Percentiles rank a stretch among this genome's conserved stretches.
Conservation (phyloP, 2,329 filamentous ascomycete species). For the Albifimbria verrucaria region DNA sequence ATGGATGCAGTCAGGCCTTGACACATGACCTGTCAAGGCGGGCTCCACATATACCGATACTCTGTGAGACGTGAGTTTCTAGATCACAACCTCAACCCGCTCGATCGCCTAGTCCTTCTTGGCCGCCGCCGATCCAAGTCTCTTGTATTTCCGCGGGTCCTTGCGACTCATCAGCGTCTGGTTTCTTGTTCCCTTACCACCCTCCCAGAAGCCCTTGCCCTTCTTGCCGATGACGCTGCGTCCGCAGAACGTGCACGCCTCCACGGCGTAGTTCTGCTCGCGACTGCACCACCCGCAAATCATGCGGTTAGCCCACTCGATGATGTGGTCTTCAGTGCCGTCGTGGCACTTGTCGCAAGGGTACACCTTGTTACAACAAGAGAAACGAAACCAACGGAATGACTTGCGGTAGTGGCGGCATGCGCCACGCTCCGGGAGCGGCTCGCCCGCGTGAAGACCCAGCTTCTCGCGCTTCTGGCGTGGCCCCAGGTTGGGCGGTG, state of each 20-base stretch:
- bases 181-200: constrained; percentile 77
- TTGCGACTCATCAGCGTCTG: constrained; percentile 69
- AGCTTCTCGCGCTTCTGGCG: constrained; percentile 50
- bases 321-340: constrained; percentile 63
- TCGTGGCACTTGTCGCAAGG: constrained; percentile 76
- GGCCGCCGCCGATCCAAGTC: constrained; percentile 44
- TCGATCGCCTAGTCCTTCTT: constrained; percentile 5
- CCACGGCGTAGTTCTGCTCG: constrained; percentile 75
- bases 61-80: too few species aligned
- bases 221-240: constrained; percentile 64
- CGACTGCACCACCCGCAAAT: constrained; percentile 77
- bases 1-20: too few species aligned
- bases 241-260: constrained; percentile 73
- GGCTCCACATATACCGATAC: too few species aligned
- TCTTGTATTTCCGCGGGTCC: constrained; percentile 70
- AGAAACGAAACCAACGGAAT: constrained; percentile 64
- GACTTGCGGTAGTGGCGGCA: constrained; percentile 58
- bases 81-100: neutral
- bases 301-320: constrained; percentile 83
- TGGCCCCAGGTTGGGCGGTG: constrained; percentile 36
- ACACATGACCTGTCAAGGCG: too few species aligned
- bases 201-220: constrained; percentile 78
- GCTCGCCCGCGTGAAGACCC: constrained; percentile 54
- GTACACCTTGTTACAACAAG: constrained; percentile 56
- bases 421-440: constrained; percentile 49